These are phyloP conservation scores for Leptographium galeiforme DNA, from an alignment of 2,329 filamentous ascomycete genomes.

Conservation along the genomic window DNA sequence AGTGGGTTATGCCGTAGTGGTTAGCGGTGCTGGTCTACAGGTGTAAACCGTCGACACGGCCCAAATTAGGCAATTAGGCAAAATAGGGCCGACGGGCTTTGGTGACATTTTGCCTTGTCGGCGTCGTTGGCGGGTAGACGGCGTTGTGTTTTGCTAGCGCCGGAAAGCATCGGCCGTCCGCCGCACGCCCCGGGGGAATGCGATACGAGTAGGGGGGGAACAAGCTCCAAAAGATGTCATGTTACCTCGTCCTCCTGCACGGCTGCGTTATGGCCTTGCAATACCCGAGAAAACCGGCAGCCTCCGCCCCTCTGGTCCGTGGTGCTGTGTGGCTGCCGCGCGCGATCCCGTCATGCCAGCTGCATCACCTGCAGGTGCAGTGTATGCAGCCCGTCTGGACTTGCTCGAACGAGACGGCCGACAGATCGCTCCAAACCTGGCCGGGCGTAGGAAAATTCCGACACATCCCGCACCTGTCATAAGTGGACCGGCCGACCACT, in stretches of 20 bases:
- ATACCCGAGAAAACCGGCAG: neutral
- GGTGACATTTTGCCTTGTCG: too few species aligned
- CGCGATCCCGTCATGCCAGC: neutral
- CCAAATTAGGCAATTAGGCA: too few species aligned
- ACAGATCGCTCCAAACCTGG: neutral
- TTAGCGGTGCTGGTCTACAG: too few species aligned
- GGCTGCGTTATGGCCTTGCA: neutral
- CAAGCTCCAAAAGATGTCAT: neutral
- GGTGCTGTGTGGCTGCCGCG: neutral
- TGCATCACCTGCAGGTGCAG: neutral
- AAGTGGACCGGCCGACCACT: neutral
- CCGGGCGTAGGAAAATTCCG: neutral
- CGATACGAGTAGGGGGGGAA: neutral
- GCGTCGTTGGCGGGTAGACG: neutral
- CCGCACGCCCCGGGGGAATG: neutral
- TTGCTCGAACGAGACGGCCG: neutral
- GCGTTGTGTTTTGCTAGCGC: neutral
- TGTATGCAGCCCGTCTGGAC: neutral
- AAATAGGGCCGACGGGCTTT: too few species aligned
- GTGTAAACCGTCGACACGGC: too few species aligned
- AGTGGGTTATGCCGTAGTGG: too few species aligned
- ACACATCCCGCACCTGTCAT: slow-evolving; percentile 2
- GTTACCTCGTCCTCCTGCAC: neutral
- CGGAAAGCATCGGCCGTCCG: neutral
- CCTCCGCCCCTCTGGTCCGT: neutral